Conservation (phyloP, 2,329 filamentous ascomycete species). For the Chrysoporthe cubensis region DNA sequence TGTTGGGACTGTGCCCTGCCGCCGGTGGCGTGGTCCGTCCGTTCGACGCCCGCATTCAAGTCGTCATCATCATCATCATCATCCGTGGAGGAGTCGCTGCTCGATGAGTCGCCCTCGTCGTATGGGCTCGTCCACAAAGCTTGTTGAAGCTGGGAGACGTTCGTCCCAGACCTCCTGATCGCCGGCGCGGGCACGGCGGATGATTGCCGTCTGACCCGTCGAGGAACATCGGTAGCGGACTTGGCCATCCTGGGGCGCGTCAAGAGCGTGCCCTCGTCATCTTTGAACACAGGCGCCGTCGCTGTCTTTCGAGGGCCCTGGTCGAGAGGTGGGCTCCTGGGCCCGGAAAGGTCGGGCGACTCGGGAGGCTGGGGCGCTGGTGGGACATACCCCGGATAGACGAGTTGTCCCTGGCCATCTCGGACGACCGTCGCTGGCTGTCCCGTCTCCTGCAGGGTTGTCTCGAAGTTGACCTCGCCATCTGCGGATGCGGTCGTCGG, state of each 20-base stretch:
- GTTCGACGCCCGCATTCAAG: conserved; percentile 11
- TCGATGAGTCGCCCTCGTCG: conserved; percentile 31
- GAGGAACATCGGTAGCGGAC: conserved; percentile 32
- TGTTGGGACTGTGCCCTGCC: conserved; percentile 25
- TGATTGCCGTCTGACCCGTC: conserved; percentile 21
- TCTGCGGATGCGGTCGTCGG: conserved; percentile 11
- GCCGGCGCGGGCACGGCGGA: conserved; percentile 27
- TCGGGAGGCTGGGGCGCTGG: conserved; percentile 34
- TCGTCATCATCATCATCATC: conserved; percentile 35
- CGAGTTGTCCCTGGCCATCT: conserved; percentile 37
- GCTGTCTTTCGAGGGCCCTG: conserved; percentile 22
- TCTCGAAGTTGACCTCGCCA: conserved; percentile 36
- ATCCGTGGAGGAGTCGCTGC: conserved; percentile 34
- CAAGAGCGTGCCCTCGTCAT: not conserved
- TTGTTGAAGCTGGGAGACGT: conserved; percentile 36
- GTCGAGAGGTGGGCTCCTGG: not conserved
- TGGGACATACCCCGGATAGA: conserved; percentile 41
- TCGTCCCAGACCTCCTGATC: conserved; percentile 35
- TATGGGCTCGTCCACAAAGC: conserved; percentile 33
- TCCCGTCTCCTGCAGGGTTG: conserved; percentile 32
- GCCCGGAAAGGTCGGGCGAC: not conserved
- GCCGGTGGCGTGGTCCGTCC: conserved; percentile 13
- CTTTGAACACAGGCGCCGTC: conserved; percentile 23
- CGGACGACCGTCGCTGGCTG: conserved; percentile 37
- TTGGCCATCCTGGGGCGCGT: conserved; percentile 30